Conservation (phyloP, 1,284 basidiomycete species). For the Cronartium ribicola region DNA sequence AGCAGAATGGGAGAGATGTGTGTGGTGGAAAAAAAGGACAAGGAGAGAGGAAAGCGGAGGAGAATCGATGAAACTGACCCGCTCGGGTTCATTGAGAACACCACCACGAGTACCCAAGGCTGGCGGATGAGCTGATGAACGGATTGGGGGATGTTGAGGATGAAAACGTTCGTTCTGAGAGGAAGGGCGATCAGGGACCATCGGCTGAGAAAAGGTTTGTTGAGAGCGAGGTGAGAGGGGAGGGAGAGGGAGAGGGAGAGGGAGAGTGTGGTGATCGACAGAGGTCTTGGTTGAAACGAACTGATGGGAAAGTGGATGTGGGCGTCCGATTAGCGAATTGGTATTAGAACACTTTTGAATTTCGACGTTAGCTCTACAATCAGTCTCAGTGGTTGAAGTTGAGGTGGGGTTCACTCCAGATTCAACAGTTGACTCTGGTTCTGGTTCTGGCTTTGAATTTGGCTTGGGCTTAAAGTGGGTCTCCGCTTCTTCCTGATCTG, state of each 20-base stretch:
- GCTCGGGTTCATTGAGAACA: too few relatives aligned
- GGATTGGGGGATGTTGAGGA: too few relatives aligned
- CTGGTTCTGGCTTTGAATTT: conserved; percentile 1
- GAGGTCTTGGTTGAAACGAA: background rate
- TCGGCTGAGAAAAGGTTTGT: background rate
- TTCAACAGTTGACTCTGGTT: background rate
- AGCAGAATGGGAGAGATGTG: too few relatives aligned
- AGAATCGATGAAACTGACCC: too few relatives aligned
- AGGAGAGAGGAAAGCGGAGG: background rate
- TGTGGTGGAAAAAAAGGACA: background rate
- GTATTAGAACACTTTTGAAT: background rate
- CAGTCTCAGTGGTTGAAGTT: background rate
- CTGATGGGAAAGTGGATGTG: background rate
- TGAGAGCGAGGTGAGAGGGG: conserved; percentile 6
- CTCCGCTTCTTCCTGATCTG: too few relatives aligned
- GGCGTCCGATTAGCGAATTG: background rate
- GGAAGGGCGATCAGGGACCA: too few relatives aligned
- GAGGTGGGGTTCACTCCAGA: background rate
- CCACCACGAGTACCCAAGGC: too few relatives aligned
- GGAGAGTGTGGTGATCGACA: background rate
- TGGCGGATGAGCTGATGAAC: too few relatives aligned
- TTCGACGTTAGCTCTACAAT: background rate
- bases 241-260: background rate
- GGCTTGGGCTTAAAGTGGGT: too few relatives aligned
- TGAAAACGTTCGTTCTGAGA: too few relatives aligned